phyloP scores from a whole-genome alignment of 306 rosid genomes.

The Datisca glomerata region DNA sequence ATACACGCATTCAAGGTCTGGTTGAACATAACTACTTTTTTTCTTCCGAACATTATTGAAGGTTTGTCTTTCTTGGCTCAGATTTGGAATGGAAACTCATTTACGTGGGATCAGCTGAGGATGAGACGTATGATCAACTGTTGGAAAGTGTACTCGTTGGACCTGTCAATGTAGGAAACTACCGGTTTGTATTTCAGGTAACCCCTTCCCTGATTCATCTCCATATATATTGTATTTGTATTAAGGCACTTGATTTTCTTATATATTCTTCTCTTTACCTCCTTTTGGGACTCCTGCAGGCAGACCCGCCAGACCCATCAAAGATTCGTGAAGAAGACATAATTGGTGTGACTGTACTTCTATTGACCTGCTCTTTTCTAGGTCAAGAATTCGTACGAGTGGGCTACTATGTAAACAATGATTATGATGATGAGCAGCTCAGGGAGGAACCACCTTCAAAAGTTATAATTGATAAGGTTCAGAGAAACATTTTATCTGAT shows the following conservation, averaged over 20 bases:
- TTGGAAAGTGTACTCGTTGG: constrained; percentile 91
- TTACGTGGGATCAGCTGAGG: constrained; percentile 92
- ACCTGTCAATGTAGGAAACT: constrained; percentile 89
- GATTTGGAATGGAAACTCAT: constrained; percentile 94
- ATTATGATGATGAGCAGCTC: constrained; percentile 81
- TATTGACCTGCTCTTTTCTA: constrained; percentile 77
- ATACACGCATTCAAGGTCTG: too few species aligned
- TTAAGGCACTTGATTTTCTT: neutral
- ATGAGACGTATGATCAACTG: constrained; percentile 82
- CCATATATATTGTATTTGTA: neutral
- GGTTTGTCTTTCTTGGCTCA: constrained; percentile 12
- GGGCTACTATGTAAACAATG: constrained; percentile 92
- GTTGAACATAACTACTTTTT: too few species aligned
- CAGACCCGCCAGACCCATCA: constrained; percentile 86
- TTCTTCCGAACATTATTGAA: too few species aligned
- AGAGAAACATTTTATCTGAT: constrained; percentile 82
- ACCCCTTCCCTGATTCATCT: neutral
- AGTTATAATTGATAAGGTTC: constrained; percentile 58
- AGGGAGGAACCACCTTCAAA: constrained; percentile 89
- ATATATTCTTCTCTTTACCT: neutral
- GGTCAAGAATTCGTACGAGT: constrained; percentile 84
- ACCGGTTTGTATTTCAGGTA: constrained; percentile 82
- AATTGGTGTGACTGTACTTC: constrained; percentile 71
- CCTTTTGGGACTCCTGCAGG: constrained; percentile 28
- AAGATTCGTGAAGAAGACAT: constrained; percentile 94